Evolutionary conservation across 2,329 filamentous ascomycete genomes (phyloP), one percentile per base, ranked within the genome.

Genomic region (Chalaropsis ovoidea): DNA sequence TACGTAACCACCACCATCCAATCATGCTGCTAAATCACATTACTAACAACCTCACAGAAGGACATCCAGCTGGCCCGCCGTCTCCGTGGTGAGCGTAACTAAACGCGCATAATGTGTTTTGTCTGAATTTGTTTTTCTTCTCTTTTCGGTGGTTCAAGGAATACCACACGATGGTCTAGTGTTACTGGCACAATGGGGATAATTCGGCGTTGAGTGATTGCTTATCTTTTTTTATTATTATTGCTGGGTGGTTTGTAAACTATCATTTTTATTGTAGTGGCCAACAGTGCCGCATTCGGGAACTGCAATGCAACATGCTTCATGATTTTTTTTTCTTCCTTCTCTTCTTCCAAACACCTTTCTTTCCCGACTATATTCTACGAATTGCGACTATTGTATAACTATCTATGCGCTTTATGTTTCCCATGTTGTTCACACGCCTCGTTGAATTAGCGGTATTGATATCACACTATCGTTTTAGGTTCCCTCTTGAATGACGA

Each of bases 51-150:
- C 60, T 13, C 39, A 49, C 10, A 67, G 65, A 96, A 96, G 84
- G 93, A 96, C 74, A 96, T 97, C 76, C 93, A 97, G 81, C 86
- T 97, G 62, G 92, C 93, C 74, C 89, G 94, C 72, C 89, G 94
- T 74, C 90, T 99, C 75, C 90, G 94, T 74, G 94, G 94, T 71
- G 92, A 94, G 82, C 88, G 89, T 77, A 91, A 90, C 82, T 93
- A 85, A 84, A 27, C 47, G 22, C 47, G 78, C 68, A 68, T 61
- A 35, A 17, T 54, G 45, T 31, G 47, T 61, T 39, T 27, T 52
- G 49, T n/a, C 65, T 65, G 62, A 60, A 58, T 54, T 60, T 41
- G 11, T 43, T 65, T 62, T 62, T 62, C 45, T 52, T 65, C 24
- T 62, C 42, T 42, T 65, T 62, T 64, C 61, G 60, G 58, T 65